Evolutionary conservation across 768 basidiomycete genomes (phyloP).

Genomic region (Phaeotremella skinneri): DNA sequence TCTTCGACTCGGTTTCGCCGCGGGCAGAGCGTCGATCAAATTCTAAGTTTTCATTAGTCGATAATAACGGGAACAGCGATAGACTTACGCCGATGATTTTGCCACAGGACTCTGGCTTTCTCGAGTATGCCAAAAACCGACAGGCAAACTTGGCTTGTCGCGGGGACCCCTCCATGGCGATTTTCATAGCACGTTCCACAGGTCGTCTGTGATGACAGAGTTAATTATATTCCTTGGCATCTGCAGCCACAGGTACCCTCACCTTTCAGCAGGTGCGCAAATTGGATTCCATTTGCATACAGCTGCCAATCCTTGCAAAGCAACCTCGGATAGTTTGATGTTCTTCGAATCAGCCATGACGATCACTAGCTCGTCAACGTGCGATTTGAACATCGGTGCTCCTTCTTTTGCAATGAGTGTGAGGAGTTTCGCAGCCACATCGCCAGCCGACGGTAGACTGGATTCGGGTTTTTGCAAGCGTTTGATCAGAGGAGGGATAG

Average conservation of each 20-base stretch:
- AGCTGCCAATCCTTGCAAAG: constrained; percentile 73
- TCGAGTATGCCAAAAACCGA: constrained; percentile 64
- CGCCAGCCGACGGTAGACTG: constrained; percentile 12
- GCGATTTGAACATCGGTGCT: constrained; percentile 68
- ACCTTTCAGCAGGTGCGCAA: constrained; percentile 67
- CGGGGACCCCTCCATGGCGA: constrained; percentile 61
- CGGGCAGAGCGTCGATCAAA: neutral
- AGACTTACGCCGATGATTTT: constrained; percentile 65
- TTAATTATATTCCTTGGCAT: constrained; percentile 1
- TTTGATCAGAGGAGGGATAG: constrained; percentile 75
- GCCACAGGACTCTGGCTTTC: constrained; percentile 57
- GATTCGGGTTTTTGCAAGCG: constrained; percentile 52
- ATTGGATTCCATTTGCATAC: constrained; percentile 63
- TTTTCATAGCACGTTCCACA: constrained; percentile 63
- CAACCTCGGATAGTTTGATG: constrained; percentile 62
- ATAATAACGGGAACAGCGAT: neutral
- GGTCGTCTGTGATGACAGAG: constrained; percentile 58
- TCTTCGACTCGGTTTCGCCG: neutral
- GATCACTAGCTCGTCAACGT: constrained; percentile 72
- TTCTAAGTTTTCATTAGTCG: neutral
- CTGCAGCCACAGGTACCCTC: constrained; percentile 35
- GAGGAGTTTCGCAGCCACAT: constrained; percentile 37
- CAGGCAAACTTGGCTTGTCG: constrained; percentile 83
- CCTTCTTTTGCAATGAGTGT: constrained; percentile 68
- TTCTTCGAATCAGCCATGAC: constrained; percentile 63